These are phyloP conservation scores for Aaosphaeria pasadenensis DNA, from an alignment of 2,329 filamentous ascomycete genomes.

Conservation along the genomic window DNA sequence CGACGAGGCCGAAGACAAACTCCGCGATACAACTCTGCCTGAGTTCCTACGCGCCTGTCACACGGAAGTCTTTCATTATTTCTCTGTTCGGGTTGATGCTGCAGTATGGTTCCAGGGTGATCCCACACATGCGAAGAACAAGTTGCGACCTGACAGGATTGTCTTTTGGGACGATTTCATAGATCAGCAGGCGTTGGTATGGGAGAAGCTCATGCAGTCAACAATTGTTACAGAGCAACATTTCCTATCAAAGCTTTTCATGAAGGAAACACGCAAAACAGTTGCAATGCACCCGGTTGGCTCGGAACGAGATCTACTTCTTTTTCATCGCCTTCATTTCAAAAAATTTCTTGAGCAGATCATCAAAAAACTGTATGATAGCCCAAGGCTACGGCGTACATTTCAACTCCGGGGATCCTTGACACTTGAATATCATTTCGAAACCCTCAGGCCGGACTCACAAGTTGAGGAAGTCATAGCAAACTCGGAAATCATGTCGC, in stretches of 20 bases:
- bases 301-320: constrained; percentile 15
- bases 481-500: constrained; percentile 2
- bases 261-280: constrained; percentile 11
- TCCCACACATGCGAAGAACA: constrained; percentile 17
- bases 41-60: constrained; percentile 16
- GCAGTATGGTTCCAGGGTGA: too few relatives aligned
- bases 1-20: constrained; percentile 7
- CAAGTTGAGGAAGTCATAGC: constrained; percentile 11
- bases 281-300: constrained; percentile 8
- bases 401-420: constrained; percentile 15
- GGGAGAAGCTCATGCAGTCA: constrained; percentile 10
- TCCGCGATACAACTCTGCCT: constrained; percentile 12
- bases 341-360: constrained; percentile 12
- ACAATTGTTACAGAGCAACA: constrained; percentile 9
- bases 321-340: constrained; percentile 12
- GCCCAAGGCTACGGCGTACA: constrained; percentile 6
- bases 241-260: constrained; percentile 12
- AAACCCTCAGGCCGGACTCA: constrained; percentile 14
- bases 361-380: constrained; percentile 9
- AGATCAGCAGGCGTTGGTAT: constrained; percentile 13
- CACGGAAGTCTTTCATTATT: constrained; percentile 7
- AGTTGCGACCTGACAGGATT: constrained; percentile 12
- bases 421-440: constrained; percentile 16
- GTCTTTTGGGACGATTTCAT: constrained; percentile 12
- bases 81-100: constrained; percentile 11